Evolutionary conservation across 768 basidiomycete genomes (phyloP), one percentile per base, ranked within the genome.

Genomic region (Ramaria sp.): DNA sequence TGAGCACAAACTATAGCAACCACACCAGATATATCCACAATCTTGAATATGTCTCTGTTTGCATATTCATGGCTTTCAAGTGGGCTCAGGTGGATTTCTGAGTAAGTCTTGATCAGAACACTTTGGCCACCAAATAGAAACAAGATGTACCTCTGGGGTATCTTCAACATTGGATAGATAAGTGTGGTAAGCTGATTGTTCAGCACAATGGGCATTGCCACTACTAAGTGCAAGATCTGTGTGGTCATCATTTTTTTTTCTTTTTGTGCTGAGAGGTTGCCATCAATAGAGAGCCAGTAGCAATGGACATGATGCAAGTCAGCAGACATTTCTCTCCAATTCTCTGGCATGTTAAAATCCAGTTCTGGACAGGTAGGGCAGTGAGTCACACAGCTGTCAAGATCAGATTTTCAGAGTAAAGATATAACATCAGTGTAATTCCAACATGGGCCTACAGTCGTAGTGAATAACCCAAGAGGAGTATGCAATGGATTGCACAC

Each of bases 71-170:
- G 2, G 59, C 65, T 9, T 61, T 63, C 11, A 68, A 51, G 41
- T 64, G 57, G 17, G 60, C 55, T 55, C 67, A 66, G 6, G 58
- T 66, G n/a, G 61, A 61, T 48, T 64, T 66, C 66, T 66, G 13
- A 9, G 7, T 7, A 34, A 42, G 17, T 33, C 31, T 47, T 12
- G 15, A 39, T 39, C 15, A 9, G 38, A 15, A 15, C 9, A 39
- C 38, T n/a, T n/a, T 39, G 38, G 15, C 7, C n/a, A n/a, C 7
- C 34, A 24, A 7, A 37, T 19, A 38, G 15, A 31, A 15, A 12
- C 31, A 10, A 50, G 24, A 37, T n/a, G 37, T 48, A 64, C 63
- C 59, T 63, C 61, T 4, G 22, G 37, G 5, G 60, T 52, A 4
- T 46, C 24, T 13, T 52, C 57, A 24, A 61, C 53, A 13, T 13